Percentiles rank a stretch among this genome's conserved stretches.
Conservation (phyloP, 225 moss, liverwort and hornwort species). For the Physcomitrium patens region DNA sequence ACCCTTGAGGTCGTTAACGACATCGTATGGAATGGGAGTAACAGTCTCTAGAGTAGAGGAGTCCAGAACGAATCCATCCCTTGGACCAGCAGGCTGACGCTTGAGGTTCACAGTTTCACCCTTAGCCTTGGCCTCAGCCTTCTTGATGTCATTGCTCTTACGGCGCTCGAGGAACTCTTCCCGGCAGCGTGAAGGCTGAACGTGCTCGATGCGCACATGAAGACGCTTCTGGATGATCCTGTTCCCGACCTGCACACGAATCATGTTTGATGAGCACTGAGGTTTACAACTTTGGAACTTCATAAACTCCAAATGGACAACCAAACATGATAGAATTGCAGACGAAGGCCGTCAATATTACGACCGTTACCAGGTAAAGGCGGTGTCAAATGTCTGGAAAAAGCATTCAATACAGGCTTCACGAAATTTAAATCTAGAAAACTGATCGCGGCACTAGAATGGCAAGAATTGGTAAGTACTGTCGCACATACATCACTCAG, state of each 20-base stretch:
- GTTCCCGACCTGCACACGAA: constrained; percentile 47
- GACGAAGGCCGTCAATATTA: no score
- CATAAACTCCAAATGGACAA: no score
- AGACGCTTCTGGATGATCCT: constrained; percentile 67
- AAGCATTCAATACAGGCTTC: no score
- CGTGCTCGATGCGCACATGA: constrained; percentile 69
- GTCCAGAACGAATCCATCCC: constrained; percentile 54
- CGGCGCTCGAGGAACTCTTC: constrained; percentile 70
- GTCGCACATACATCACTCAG: no score
- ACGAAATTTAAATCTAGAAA: no score
- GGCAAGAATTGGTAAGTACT: no score
- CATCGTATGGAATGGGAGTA: constrained; percentile 68
- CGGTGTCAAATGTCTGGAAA: no score
- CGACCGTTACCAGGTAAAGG: no score
- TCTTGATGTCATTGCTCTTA: constrained; percentile 67
- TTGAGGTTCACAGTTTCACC: constrained; percentile 60
- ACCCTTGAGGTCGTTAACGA: constrained; percentile 70
- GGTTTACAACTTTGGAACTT: no score
- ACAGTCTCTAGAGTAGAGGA: constrained; percentile 62
- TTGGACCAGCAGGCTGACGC: constrained; percentile 63
- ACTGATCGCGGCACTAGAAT: no score
- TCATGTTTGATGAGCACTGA: background rate
- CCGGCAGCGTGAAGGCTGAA: constrained; percentile 63
- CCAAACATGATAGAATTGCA: no score
- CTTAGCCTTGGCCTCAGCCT: constrained; percentile 56